phyloP scores from a whole-genome alignment of 148 eudicot species.

The Oxyria digyna region DNA sequence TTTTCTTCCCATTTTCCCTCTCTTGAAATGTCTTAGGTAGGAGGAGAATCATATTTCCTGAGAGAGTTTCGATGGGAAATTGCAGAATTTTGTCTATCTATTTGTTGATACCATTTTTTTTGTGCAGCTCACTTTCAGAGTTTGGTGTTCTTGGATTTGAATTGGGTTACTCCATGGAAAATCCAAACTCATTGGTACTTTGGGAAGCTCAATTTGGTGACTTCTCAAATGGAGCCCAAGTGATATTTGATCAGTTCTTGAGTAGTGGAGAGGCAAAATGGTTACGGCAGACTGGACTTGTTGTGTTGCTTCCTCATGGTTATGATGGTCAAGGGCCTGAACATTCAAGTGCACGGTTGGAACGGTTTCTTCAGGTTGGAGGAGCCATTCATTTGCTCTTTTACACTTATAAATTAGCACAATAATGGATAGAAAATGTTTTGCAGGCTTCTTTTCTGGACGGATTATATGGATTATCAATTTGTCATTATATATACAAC shows the following conservation, averaged over 20 bases:
- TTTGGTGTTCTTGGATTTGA: conserved; percentile 76
- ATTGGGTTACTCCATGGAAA: conserved; percentile 76
- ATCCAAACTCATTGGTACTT: conserved; percentile 64
- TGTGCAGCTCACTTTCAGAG: conserved; percentile 69
- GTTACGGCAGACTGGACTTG: conserved; percentile 17
- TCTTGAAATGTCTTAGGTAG: neutral
- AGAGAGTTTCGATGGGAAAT: too few relatives aligned
- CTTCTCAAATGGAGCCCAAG: conserved; percentile 21
- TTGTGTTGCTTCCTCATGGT: conserved; percentile 62
- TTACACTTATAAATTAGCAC: too few relatives aligned
- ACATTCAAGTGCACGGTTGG: conserved; percentile 70
- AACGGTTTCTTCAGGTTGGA: conserved; percentile 70
- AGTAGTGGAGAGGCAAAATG: conserved; percentile 20
- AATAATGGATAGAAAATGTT: too few relatives aligned
- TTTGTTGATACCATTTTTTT: neutral
- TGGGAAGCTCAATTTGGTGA: conserved; percentile 73
- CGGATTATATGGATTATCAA: too few relatives aligned
- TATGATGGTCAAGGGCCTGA: conserved; percentile 87
- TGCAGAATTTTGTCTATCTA: too few relatives aligned
- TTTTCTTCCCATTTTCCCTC: neutral
- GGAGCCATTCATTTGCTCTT: too few relatives aligned
- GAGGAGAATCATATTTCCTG: too few relatives aligned
- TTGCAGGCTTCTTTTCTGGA: too few relatives aligned
- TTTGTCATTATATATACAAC: too few relatives aligned
- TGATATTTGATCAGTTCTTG: conserved; percentile 16